Conservation (phyloP, 176 grass and related monocot genomes). For the Poa pratensis region DNA sequence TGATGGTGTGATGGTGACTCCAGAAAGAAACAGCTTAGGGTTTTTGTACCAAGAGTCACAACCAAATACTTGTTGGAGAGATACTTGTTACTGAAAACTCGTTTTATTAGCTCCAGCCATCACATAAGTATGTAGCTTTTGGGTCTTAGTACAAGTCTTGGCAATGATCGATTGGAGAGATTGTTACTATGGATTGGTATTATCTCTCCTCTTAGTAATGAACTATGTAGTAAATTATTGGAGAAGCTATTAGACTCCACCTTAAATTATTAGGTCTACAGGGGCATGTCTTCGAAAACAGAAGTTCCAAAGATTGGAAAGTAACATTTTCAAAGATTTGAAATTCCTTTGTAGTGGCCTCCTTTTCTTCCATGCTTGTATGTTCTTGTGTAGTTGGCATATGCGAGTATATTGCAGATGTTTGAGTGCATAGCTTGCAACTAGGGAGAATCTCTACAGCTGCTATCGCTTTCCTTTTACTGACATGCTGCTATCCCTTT, state of each 20-base stretch:
- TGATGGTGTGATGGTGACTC: too few species aligned
- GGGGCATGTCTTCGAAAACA: neutral
- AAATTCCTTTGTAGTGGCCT: neutral
- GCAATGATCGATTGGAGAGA: neutral
- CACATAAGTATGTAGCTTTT: neutral
- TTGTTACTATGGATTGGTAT: neutral
- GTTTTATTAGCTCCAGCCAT: neutral
- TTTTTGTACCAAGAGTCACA: too few species aligned
- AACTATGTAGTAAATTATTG: conserved; percentile 14
- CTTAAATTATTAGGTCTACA: neutral
- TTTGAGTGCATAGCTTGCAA: conserved; percentile 22
- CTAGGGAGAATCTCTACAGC: conserved; percentile 27
- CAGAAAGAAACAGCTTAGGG: too few species aligned
- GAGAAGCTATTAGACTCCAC: neutral
- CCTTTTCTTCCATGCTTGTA: conserved; percentile 14
- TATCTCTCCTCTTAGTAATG: conserved; percentile 13
- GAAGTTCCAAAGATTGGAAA: neutral
- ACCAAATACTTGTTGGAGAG: neutral
- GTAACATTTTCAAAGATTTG: conserved; percentile 1
- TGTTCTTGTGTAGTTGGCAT: conserved; percentile 11
- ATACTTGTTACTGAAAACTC: neutral
- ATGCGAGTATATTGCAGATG: conserved; percentile 7
- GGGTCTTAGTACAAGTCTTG: neutral
- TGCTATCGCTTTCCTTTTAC: neutral
- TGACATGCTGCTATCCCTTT: conserved; percentile 1